Evolutionary conservation across 2,329 filamentous ascomycete genomes (phyloP).

Genomic region (Gaeumannomyces tritici): DNA sequence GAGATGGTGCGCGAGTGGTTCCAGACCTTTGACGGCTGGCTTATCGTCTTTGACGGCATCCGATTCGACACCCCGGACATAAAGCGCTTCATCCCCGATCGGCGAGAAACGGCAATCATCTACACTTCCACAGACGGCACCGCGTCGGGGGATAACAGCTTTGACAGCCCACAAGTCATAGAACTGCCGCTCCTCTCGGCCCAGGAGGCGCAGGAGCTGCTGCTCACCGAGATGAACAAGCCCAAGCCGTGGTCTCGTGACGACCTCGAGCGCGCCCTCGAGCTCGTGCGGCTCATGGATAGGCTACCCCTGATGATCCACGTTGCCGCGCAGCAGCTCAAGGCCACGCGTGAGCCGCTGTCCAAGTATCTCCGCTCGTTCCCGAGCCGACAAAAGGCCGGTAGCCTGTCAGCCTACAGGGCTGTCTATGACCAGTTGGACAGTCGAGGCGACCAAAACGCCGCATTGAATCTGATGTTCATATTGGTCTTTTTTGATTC

Average conservation of each 20-base stretch:
- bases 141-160: conserved; percentile 43
- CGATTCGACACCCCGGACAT: conserved; percentile 50
- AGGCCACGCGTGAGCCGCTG: conserved; percentile 50
- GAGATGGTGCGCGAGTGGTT: conserved; percentile 53
- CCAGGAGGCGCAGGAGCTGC: conserved; percentile 47
- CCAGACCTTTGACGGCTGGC: conserved; percentile 50
- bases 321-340: conserved; percentile 52
- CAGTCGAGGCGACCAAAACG: conserved; percentile 27
- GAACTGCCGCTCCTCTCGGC: conserved; percentile 43
- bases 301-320: conserved; percentile 60
- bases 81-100: conserved; percentile 54
- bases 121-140: conserved; percentile 58
- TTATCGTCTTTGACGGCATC: conserved; percentile 59
- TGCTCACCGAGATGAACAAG: conserved; percentile 54
- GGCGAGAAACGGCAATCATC: conserved; percentile 52
- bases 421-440: conserved; percentile 40
- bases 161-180: conserved; percentile 48
- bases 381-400: conserved; percentile 43
- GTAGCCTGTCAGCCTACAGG: conserved; percentile 35
- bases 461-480: conserved; percentile 55
- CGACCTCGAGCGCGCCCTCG: conserved; percentile 46
- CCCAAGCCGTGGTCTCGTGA: conserved; percentile 41
- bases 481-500: conserved; percentile 57
- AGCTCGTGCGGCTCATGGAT: conserved; percentile 54
- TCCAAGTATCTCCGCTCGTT: conserved; percentile 51